These are phyloP conservation scores for Diaporthe australafricana DNA, from an alignment of 2,329 filamentous ascomycete species.

Conservation along the genomic window DNA sequence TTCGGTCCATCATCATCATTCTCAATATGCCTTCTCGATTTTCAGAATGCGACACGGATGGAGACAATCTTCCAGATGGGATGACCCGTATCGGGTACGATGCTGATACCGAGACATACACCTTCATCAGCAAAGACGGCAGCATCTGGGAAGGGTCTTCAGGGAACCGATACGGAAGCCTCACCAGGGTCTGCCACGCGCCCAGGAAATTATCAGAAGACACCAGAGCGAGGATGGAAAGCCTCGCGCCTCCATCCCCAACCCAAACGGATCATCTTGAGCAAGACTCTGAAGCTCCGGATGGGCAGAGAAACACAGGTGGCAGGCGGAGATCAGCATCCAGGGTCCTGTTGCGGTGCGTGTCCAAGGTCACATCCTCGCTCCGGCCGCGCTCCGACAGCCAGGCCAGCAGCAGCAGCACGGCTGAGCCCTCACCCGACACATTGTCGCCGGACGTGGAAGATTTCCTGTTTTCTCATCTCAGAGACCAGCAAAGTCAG, in stretches of 20 bases:
- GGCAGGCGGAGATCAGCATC: conserved; percentile 16
- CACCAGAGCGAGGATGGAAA: neutral
- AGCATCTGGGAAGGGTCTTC: conserved; percentile 13
- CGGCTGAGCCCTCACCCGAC: neutral
- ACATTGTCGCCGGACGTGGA: conserved; percentile 18
- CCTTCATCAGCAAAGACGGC: conserved; percentile 4
- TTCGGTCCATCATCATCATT: neutral
- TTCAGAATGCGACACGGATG: neutral
- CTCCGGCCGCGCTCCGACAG: conserved; percentile 12
- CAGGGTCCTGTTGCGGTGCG: conserved; percentile 10
- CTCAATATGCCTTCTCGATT: conserved; percentile 15
- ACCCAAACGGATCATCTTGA: neutral
- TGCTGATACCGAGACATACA: conserved; percentile 12
- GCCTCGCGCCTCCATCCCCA: neutral
- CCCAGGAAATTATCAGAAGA: neutral
- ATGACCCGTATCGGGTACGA: conserved; percentile 20
- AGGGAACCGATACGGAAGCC: conserved; percentile 2
- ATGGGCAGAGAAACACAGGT: neutral
- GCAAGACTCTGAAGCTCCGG: neutral
- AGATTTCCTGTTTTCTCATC: neutral
- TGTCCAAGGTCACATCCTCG: conserved; percentile 11
- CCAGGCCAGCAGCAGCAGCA: conserved; percentile 12
- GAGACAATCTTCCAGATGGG: neutral
- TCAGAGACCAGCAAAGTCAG: neutral
- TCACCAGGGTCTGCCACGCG: conserved; percentile 3